Percentiles rank a stretch among this genome's conserved stretches.
Evolutionary conservation across 2,329 filamentous ascomycete genomes (phyloP).

Genomic region (Hirsutella thompsonii): DNA sequence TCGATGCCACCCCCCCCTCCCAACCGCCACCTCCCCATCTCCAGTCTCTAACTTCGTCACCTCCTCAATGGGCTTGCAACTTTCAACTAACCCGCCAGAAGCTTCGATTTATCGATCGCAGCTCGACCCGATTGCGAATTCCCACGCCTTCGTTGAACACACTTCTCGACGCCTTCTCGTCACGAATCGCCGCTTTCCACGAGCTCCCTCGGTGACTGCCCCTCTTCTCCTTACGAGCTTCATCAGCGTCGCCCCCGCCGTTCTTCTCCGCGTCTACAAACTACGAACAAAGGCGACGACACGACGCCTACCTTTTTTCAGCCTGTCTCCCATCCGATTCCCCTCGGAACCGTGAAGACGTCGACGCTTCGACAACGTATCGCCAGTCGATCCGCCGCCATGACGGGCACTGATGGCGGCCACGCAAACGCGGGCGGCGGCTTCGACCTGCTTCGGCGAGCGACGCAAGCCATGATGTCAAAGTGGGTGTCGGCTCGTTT

Average conservation of each 20-base stretch:
- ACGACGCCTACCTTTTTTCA: background rate
- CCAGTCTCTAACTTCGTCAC: too few relatives aligned
- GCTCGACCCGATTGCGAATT: too few relatives aligned
- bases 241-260: background rate
- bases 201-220: background rate
- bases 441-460: constrained; percentile 44
- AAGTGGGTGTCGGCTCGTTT: constrained; percentile 30
- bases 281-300: background rate
- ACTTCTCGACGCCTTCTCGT: too few relatives aligned
- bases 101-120: too few relatives aligned
- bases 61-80: too few relatives aligned
- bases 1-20: too few relatives aligned
- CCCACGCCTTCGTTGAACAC: too few relatives aligned
- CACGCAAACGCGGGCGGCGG: constrained; percentile 23
- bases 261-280: background rate
- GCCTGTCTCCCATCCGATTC: background rate
- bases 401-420: constrained; percentile 34
- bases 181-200: too few relatives aligned
- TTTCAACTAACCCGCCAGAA: too few relatives aligned
- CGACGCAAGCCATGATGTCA: constrained; percentile 52
- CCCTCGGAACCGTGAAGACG: background rate
- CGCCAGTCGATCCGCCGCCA: constrained; percentile 14
- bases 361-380: background rate
- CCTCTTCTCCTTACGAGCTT: background rate
- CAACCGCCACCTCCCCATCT: too few relatives aligned